These are phyloP conservation scores for Persicaria maculosa DNA, from an alignment of 148 eudicot genomes.

Conservation along the genomic window DNA sequence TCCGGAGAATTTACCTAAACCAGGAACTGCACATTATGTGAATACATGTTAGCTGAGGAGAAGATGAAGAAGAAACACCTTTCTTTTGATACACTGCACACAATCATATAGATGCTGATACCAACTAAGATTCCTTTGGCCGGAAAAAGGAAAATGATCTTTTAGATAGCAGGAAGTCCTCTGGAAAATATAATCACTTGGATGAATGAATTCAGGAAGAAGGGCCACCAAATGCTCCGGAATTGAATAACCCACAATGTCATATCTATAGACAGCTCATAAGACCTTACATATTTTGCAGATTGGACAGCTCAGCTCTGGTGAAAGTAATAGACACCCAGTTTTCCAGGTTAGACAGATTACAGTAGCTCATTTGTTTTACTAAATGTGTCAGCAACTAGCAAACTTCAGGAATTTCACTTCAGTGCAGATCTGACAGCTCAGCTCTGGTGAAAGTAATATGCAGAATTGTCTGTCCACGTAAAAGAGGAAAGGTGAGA, in stretches of 20 bases:
- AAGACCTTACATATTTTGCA: conserved; percentile 25
- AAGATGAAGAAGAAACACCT: conserved; percentile 40
- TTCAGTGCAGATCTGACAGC: too few relatives aligned
- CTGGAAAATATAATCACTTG: neutral
- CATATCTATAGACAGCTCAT: conserved; percentile 1
- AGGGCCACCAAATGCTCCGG: neutral
- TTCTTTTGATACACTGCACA: conserved; percentile 48
- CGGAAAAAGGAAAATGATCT: conserved; percentile 16
- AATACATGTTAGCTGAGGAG: conserved; percentile 1
- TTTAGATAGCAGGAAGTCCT: neutral
- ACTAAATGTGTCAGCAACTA: too few relatives aligned
- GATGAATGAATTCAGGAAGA: neutral
- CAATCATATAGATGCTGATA: conserved; percentile 43
- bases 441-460: conserved; percentile 17
- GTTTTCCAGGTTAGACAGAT: too few relatives aligned
- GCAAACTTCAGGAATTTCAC: too few relatives aligned
- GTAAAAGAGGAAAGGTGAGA: conserved; percentile 12
- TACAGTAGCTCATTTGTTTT: too few relatives aligned
- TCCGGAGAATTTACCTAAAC: neutral
- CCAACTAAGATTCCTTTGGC: conserved; percentile 37
- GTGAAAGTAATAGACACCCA: too few relatives aligned
- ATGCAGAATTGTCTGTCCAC: conserved; percentile 23
- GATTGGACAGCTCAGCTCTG: conserved; percentile 15
- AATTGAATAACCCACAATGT: neutral
- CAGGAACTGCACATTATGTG: neutral